Evolutionary conservation across 2,329 filamentous ascomycete species (phyloP), one percentile per base, ranked within the genome.

Genomic region (Fusarium austroafricanum): DNA sequence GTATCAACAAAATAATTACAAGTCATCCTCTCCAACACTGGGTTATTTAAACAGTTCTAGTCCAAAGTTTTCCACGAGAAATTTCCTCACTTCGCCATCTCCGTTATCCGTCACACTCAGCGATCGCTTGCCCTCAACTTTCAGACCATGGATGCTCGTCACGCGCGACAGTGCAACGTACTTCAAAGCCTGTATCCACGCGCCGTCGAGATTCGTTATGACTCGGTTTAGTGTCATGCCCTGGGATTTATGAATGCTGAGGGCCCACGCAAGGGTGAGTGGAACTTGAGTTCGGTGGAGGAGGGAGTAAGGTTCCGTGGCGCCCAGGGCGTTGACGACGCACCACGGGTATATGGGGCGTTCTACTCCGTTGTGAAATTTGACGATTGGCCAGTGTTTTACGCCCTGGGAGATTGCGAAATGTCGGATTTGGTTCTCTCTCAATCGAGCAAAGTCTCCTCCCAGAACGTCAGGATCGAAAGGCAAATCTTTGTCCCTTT

Each of bases 181-280:
- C 2, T 84, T 83, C 75, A 89, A 87, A 0, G 87, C 86, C 35
- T 83, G 79, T 60, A 86, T 84, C 68, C 89, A 90, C 0, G 81
- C 81, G 9, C 76, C 75, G 1, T 75, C 72, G 6, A 90, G 73
- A 69, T 90, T 77, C 2, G 90, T 86, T 3, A 83, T 80, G 3
- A 87, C 87, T 6, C 82, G 81, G 20, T 89, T 83, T 6, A 91
- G 77, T 2, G 87, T 89, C 80, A 90, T 85, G 5, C 88, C 87
- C 76, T 90, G 86, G 6, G 82, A 82, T 73, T 89, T 90, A 73
- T 91, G 89, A 3, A 89, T 84, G 0, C 84, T 90, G 70, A 90
- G 83, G 0, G 89, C 89, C 85, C 88, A 91, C 0, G 84, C 89
- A 0, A 87, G 79, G 2, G 82, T 76, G 0, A 91, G 79, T 0